A percentile compares a stretch with the other conserved stretches of the same genome.
phyloP scores from a whole-genome alignment of 768 basidiomycete genomes.

The Leccinum olivaceopallidum region DNA sequence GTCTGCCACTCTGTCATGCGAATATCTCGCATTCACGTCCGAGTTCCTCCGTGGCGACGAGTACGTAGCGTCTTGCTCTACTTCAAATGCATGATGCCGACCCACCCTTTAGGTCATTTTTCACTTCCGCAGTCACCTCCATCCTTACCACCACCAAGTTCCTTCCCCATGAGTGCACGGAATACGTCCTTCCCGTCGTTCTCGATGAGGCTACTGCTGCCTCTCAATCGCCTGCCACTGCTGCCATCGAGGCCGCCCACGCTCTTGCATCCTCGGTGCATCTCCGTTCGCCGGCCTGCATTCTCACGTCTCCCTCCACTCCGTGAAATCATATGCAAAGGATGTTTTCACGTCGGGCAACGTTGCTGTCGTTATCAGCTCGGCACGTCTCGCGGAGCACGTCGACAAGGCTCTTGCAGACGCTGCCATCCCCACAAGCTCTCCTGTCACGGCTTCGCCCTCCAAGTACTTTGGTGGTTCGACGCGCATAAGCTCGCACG shows the following conservation, averaged over 20 bases:
- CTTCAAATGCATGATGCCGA: not conserved
- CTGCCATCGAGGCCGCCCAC: conserved; percentile 87
- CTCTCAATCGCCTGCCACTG: conserved; percentile 55
- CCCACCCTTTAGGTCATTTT: conserved; percentile 62
- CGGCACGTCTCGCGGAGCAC: conserved; percentile 65
- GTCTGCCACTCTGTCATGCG: conserved; percentile 79
- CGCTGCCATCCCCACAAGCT: conserved; percentile 33
- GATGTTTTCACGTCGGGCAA: conserved; percentile 76
- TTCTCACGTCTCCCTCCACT: conserved; percentile 57
- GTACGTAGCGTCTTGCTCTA: conserved; percentile 54
- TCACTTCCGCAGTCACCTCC: conserved; percentile 86
- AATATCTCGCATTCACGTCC: conserved; percentile 90
- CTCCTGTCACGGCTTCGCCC: conserved; percentile 30
- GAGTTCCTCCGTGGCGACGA: conserved; percentile 96
- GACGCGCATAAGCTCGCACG: conserved; percentile 66
- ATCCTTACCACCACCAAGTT: conserved; percentile 82
- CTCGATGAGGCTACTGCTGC: conserved; percentile 69
- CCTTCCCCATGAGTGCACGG: conserved; percentile 74
- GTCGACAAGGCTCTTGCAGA: conserved; percentile 66
- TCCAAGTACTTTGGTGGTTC: conserved; percentile 82
- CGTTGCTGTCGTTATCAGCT: conserved; percentile 81
- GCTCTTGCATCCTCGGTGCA: conserved; percentile 86
- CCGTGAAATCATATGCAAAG: conserved; percentile 74
- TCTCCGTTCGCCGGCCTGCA: conserved; percentile 84
- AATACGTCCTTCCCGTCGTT: conserved; percentile 72